Base-by-base conservation (phyloP, 805 yeast species). In the Millerozyma miso region DNA sequence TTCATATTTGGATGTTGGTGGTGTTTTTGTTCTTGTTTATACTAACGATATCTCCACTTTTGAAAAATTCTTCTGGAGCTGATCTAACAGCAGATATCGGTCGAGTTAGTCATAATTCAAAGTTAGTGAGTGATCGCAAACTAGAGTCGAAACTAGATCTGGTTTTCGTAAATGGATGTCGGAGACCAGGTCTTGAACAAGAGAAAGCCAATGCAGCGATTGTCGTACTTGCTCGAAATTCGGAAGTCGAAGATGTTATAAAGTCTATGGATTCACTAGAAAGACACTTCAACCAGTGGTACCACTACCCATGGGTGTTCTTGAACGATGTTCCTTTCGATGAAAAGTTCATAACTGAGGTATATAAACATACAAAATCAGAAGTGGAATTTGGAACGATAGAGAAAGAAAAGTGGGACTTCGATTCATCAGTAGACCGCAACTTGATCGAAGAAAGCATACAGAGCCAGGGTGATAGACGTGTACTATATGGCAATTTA, bases 221-320 rank as follows among this genome's bases (percentile, higher is more conserved):
- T 50, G 88, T 90, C 18, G 83, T 90, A 59, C 65, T 91, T 39
- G 88, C 96, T 0, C 69, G 97, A 47, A 89, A 91, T 58, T 67
- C 77, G 3, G 98, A 91, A 55, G 45, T 88, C 1, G 75, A 79
- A 3, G 95, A 86, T n/a, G 96, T 88, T 1, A 55, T 85, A 1
- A 70, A 74, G 43, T 81, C 93, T 2, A 80, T 91, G 75, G 63
- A 69, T 23, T 80, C 90, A 2, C 56, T 93, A 42, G 98, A 91
- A 59, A 71, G 87, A 19, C 96, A 85, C 59, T 91, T 90, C 67
- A 91, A 91, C 60, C 90, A 90, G 54, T 88, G 96, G 96, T 93
- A 74, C 62, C 77, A 85, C 51, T 93, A 93, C 59, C 97, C 97
- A 0, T 93, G 95, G 83, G 83, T 88, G 1, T 88, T 93, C 53